These are phyloP conservation scores for Penicillium samsonianum DNA, from an alignment of 495 filamentous ascomycete species.

Conservation along the genomic window DNA sequence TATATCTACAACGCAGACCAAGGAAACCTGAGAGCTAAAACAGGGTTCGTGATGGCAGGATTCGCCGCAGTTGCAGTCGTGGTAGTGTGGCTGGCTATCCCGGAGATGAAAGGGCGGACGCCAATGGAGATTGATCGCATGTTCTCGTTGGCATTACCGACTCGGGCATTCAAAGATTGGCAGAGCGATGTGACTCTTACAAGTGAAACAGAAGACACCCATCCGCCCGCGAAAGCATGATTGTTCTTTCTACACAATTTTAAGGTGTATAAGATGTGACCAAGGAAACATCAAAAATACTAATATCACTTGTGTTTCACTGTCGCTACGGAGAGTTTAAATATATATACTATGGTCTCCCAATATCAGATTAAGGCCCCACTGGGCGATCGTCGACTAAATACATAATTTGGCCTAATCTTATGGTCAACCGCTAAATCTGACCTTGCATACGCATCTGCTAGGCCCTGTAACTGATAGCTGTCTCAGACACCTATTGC, in stretches of 20 bases:
- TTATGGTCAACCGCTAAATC: not conserved
- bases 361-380: not conserved
- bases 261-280: not conserved
- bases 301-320: not conserved
- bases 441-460: not conserved
- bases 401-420: not conserved
- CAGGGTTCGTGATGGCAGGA: slow-evolving; percentile 35
- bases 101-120: slow-evolving; percentile 39
- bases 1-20: slow-evolving; percentile 40
- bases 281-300: too few species aligned
- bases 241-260: not conserved
- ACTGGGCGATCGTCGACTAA: not conserved
- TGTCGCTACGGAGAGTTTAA: too few species aligned
- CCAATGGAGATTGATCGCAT: slow-evolving; percentile 39
- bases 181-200: slow-evolving; percentile 14
- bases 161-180: slow-evolving; percentile 30
- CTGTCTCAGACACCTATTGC: too few species aligned
- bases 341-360: too few species aligned
- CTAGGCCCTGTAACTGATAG: not conserved
- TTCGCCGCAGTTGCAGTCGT: slow-evolving; percentile 26
- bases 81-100: slow-evolving; percentile 28
- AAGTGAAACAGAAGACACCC: not conserved
- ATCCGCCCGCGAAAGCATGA: not conserved
- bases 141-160: slow-evolving; percentile 29
- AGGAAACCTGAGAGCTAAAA: slow-evolving; percentile 33